These are phyloP conservation scores for Ganoderma boninense DNA, from an alignment of 1,284 basidiomycete genomes.

Conservation along the genomic window DNA sequence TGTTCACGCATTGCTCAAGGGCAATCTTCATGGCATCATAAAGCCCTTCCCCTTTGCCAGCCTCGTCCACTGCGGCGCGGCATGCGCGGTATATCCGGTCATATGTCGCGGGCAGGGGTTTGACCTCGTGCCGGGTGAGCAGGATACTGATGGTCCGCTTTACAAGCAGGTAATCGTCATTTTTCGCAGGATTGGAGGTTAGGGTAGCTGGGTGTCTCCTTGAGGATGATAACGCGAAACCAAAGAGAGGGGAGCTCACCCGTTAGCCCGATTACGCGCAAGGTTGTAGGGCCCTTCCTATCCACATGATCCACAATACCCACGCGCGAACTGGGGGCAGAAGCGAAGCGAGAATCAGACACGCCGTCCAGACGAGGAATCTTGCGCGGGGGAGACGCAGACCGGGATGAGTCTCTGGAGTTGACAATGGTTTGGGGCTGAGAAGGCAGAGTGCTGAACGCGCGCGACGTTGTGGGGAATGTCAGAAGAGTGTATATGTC, in stretches of 20 bases:
- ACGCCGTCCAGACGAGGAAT: conserved; percentile 67
- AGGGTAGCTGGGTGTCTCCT: conserved; percentile 29
- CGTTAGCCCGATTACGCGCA: conserved; percentile 53
- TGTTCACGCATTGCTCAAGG: conserved; percentile 57
- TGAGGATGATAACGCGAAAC: conserved; percentile 4
- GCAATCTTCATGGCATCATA: conserved; percentile 61
- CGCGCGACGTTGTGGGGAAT: conserved; percentile 61
- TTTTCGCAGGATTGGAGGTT: conserved; percentile 22
- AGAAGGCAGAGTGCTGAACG: conserved; percentile 57
- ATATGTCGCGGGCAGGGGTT: conserved; percentile 54
- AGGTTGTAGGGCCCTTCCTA: conserved; percentile 48
- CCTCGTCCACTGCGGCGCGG: conserved; percentile 57
- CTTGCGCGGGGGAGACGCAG: conserved; percentile 70
- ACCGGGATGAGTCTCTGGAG: conserved; percentile 49
- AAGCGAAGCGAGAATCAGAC: conserved; percentile 63
- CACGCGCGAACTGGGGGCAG: conserved; percentile 55
- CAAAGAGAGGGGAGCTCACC: conserved; percentile 40
- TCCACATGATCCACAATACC: conserved; percentile 31
- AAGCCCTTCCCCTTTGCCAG: conserved; percentile 60
- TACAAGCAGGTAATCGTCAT: conserved; percentile 44
- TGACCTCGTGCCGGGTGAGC: conserved; percentile 47
- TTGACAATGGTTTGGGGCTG: conserved; percentile 18
- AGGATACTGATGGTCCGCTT: conserved; percentile 53
- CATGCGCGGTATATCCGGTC: conserved; percentile 66
- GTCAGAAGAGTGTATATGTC: conserved; percentile 52